phyloP scores from a whole-genome alignment of 371 early-diverging fungal species.

The Umbelopsis sp. region DNA sequence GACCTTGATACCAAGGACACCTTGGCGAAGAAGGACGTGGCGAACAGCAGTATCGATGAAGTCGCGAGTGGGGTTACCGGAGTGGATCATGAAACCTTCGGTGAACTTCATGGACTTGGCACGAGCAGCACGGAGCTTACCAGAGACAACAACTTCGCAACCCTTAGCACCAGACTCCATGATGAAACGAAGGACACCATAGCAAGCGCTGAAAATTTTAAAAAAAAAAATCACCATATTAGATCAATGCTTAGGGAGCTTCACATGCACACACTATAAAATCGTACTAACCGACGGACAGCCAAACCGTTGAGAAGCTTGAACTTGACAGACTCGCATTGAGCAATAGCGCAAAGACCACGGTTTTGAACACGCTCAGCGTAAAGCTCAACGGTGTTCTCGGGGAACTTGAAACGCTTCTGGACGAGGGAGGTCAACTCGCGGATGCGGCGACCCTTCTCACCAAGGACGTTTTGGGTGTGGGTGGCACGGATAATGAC shows the following conservation, averaged over 20 bases:
- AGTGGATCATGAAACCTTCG: constrained; percentile 99
- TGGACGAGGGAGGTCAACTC: constrained; percentile 98
- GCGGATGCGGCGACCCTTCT: constrained; percentile 98
- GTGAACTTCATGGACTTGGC: constrained; percentile 99
- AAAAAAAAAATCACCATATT: constrained; percentile 13
- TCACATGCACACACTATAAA: not conserved
- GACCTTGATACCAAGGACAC: constrained; percentile 99
- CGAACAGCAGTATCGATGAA: constrained; percentile 97
- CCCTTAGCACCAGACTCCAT: constrained; percentile 99
- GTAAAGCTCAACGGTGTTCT: constrained; percentile 96
- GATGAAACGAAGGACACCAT: constrained; percentile 98
- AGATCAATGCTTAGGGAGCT: not conserved
- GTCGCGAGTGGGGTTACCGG: constrained; percentile 97
- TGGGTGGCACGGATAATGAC: constrained; percentile 99
- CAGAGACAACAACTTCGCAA: constrained; percentile 98
- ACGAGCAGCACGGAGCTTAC: constrained; percentile 99
- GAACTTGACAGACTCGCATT: constrained; percentile 98
- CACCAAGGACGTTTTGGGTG: constrained; percentile 98
- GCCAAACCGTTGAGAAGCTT: constrained; percentile 97
- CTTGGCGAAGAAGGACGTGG: constrained; percentile 98
- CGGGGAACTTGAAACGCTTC: constrained; percentile 99
- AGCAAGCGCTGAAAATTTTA: constrained; percentile 81
- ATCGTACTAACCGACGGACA: constrained; percentile 76
- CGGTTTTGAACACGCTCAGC: constrained; percentile 98
- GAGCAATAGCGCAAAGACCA: constrained; percentile 99